Evolutionary conservation across 169 alveolate species (phyloP).

Genomic region (Plasmodium billcollinsi): DNA sequence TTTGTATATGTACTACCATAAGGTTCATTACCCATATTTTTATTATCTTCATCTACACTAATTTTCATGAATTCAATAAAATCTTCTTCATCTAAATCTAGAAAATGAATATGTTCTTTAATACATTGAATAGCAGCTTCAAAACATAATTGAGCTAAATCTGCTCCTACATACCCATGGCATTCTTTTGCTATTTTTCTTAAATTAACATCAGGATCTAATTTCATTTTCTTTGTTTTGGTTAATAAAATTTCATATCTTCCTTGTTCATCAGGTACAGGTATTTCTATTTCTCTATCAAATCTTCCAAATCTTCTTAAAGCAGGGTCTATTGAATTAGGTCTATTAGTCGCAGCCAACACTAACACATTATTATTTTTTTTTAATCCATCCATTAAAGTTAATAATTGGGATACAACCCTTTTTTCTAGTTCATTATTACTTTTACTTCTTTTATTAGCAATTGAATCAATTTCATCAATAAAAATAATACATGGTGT

Average conservation of each 20-base stretch:
- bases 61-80: conserved; percentile 65
- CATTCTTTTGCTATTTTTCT: conserved; percentile 92
- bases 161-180: conserved; percentile 96
- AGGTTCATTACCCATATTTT: not conserved
- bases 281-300: conserved; percentile 91
- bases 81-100: conserved; percentile 69
- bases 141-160: conserved; percentile 90
- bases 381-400: conserved; percentile 91
- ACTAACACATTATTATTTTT: conserved; percentile 87
- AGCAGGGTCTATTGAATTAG: conserved; percentile 93
- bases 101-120: conserved; percentile 77
- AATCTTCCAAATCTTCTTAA: conserved; percentile 91
- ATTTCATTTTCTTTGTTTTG: conserved; percentile 90
- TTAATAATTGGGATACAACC: conserved; percentile 89
- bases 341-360: conserved; percentile 95
- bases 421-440: conserved; percentile 86
- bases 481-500: conserved; percentile 90
- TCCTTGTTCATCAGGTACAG: conserved; percentile 91
- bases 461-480: conserved; percentile 95
- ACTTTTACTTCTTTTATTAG: conserved; percentile 90
- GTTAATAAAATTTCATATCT: conserved; percentile 91
- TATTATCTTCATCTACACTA: conserved; percentile 8
- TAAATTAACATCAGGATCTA: conserved; percentile 88
- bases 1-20: not conserved
- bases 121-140: conserved; percentile 92